Evolutionary conservation across 768 basidiomycete genomes (phyloP).

Genomic region (Lyophyllum atratum): DNA sequence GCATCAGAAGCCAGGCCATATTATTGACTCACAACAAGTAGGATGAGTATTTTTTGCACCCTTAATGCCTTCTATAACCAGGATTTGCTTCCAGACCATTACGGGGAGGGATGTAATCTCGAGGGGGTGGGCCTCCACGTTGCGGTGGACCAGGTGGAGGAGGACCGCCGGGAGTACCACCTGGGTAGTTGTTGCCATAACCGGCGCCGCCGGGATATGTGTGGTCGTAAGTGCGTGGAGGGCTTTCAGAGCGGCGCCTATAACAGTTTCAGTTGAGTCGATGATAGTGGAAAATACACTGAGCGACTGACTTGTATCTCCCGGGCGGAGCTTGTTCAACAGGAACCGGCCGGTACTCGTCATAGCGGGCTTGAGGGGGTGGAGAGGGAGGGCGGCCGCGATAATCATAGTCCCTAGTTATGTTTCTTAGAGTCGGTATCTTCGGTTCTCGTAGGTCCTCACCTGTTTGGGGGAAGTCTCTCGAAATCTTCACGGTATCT

Average conservation of each 20-base stretch:
- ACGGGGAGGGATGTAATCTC: constrained; percentile 51
- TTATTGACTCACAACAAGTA: constrained; percentile 12
- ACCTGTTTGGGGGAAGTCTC: constrained; percentile 56
- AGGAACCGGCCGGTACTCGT: constrained; percentile 52
- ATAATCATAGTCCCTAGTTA: constrained; percentile 57
- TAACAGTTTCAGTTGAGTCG: not conserved
- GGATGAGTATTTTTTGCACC: constrained; percentile 3
- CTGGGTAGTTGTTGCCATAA: constrained; percentile 55
- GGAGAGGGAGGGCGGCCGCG: constrained; percentile 57
- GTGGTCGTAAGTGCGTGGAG: constrained; percentile 55
- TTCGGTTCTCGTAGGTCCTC: constrained; percentile 20
- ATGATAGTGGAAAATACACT: constrained; percentile 1
- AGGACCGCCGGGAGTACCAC: constrained; percentile 36
- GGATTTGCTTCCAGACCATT: constrained; percentile 39
- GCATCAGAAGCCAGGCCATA: constrained; percentile 12
- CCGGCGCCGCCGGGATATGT: constrained; percentile 41
- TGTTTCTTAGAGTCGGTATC: not conserved
- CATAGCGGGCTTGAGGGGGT: constrained; percentile 51
- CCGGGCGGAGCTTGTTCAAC: constrained; percentile 43
- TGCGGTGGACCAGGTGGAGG: constrained; percentile 31
- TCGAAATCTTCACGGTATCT: constrained; percentile 68
- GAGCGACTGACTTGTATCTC: constrained; percentile 45
- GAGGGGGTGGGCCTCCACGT: constrained; percentile 27
- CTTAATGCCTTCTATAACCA: constrained; percentile 42
- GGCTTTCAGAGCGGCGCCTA: constrained; percentile 77